Base-by-base conservation (phyloP, 2,329 filamentous ascomycete species). In the Trichoderma atrobrunneum region DNA sequence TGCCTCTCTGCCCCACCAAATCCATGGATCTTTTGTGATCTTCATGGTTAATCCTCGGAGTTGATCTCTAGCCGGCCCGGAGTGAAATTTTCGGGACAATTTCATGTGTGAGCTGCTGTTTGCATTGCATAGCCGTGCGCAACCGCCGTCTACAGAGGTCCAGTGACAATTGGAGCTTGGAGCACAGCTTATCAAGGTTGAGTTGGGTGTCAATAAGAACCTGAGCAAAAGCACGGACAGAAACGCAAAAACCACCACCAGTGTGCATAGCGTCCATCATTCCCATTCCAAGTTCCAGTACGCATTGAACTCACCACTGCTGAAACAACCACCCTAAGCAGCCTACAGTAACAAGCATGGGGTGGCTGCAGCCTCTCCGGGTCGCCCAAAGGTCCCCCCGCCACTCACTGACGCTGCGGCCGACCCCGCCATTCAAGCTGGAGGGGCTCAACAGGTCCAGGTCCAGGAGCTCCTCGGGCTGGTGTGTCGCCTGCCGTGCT, bases 291-390 rank as follows among this genome's bases (percentile, higher is more conserved):
- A 1, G 34, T 36, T 36, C 5, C 34, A 16, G 34, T 36, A 14
- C 5, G 3, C 30, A 30, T 10, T 32, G 11, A 36, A 14, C 32
- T 34, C 32, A 34, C 32, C 12, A 34, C 12, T 14, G 18, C 39
- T 43, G 34, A 36, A 36, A 36, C 34, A 34, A 34, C 4, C 32
- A 34, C 32, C 11, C 12, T 34, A 34, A 34, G 32, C 32, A 34
- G 5, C 39, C n/a, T 8, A 26, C 32, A 28, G 54, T 7, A n/a
- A 8, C 39, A 43, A n/a, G 16, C 24, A 71, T 71, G 68, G 59
- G 68, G 60, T 64, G 68, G 61, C 59, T 71, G 68, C 68, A 71
- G 68, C 68, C 68, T 64, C 68, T 71, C 68, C 68, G 61, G 68
- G 68, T 60, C 48, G 68, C 51, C 48, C 64, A 26, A 60, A 32